Base-by-base conservation (phyloP, 2,329 filamentous ascomycete genomes). In the Periconia sp. region DNA sequence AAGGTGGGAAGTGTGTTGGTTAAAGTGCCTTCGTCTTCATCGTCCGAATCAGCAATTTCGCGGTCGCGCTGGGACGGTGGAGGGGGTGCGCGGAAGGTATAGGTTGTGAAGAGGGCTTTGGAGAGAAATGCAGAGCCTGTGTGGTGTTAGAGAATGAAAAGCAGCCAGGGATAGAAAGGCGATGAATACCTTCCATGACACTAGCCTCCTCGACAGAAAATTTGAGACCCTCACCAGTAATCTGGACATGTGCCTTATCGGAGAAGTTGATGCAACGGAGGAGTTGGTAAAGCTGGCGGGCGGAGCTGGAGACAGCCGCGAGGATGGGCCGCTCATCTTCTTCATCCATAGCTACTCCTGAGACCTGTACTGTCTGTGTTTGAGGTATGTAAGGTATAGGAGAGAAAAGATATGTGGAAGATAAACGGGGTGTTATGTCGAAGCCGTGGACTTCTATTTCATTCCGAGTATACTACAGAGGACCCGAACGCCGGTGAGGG, bases 141-240 rank as follows among this genome's bases (percentile, higher is more conserved):
- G 24, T 1, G 23, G 33, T 18, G 47, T 56, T 23, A 59, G 47
- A 22, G 8, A 42, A 35, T 36, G n/a, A 35, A 12, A 41, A 17
- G 5, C 11, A 31, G 2, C 31, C 5, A 15, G 2, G 31, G 5
- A 7, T 13, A 25, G 17, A 4, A 18, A 7, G 26, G 30, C 18
- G 6, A 17, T 12, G 13, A 36, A 41, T 75, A 88, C 88, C 91
- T 83, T 97, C 92, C 83, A 97, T 92, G 17, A 92, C 89, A 51
- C 89, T 86, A 9, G 88, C 85, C 63, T 96, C 89, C 61, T 96
- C 91, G 18, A 88, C 90, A 13, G 88, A 87, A 66, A 99, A 94
- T 42, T 89, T 85, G 50, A 99, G 80, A 8, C 92, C 92, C 52
- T 94, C 87, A 39, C 87, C 83, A 10, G 87, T 89, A 47, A 99